Evolutionary conservation across 2,329 filamentous ascomycete genomes (phyloP).

Genomic region (Exserohilum turcica): DNA sequence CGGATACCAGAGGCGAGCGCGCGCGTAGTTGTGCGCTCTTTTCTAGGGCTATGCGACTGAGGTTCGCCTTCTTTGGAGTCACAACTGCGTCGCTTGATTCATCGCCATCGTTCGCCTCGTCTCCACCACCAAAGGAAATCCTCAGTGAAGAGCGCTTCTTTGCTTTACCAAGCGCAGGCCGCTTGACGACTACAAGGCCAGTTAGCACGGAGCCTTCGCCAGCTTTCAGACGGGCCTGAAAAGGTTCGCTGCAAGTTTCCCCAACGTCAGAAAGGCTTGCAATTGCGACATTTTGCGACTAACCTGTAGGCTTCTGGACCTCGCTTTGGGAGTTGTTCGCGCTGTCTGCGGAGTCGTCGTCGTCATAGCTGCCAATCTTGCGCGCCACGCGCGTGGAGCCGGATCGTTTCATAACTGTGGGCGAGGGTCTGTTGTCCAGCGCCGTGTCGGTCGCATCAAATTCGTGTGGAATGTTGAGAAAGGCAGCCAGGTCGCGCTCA

Average conservation of each 20-base stretch:
- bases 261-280: constrained; percentile 31
- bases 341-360: constrained; percentile 45
- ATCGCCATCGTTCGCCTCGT: constrained; percentile 58
- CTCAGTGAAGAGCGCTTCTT: constrained; percentile 76
- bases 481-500: constrained; percentile 11
- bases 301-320: constrained; percentile 49
- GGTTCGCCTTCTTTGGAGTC: constrained; percentile 65
- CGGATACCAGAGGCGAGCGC: constrained; percentile 53
- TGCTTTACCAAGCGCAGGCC: constrained; percentile 56
- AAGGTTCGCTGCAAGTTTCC: constrained; percentile 13
- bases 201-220: constrained; percentile 51
- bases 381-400: constrained; percentile 71
- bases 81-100: constrained; percentile 59
- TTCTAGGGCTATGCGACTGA: constrained; percentile 69
- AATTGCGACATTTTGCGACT: constrained; percentile 33
- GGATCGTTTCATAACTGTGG: constrained; percentile 58
- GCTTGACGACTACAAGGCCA: constrained; percentile 57
- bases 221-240: constrained; percentile 13
- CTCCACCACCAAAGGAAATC: constrained; percentile 74
- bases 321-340: constrained; percentile 39
- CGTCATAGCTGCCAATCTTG: constrained; percentile 75
- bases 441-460: neutral
- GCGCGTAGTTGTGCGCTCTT: constrained; percentile 68
- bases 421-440: neutral
- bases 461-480: neutral